Percentiles rank a stretch among this genome's conserved stretches.
phyloP scores from a whole-genome alignment of 2,329 filamentous ascomycete species.

The Phaeosphaeriaceae sp. region DNA sequence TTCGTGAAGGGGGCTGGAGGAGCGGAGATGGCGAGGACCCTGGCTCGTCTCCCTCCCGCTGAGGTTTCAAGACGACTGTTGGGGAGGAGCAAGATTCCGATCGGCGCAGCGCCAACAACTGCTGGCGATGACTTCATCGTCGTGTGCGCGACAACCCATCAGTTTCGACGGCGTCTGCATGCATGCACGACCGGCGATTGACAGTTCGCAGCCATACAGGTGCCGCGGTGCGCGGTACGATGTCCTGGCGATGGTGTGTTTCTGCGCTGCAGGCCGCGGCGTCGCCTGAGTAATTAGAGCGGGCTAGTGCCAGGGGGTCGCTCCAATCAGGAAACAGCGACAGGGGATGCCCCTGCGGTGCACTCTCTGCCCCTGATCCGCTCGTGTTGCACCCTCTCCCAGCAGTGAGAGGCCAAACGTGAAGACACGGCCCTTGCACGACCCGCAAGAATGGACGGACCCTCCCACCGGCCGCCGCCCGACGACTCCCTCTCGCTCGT shows the following conservation, averaged over 20 bases:
- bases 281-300: conserved; percentile 19
- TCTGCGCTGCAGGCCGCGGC: conserved; percentile 29
- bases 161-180: background rate
- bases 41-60: conserved; percentile 24
- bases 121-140: conserved; percentile 3
- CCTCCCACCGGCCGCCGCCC: conserved; percentile 26
- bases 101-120: conserved; percentile 13
- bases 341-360: conserved; percentile 21
- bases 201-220: background rate
- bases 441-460: conserved; percentile 25
- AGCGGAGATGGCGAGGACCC: conserved; percentile 33
- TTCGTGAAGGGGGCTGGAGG: conserved; percentile 26
- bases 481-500: conserved; percentile 30
- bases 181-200: background rate
- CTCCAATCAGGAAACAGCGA: conserved; percentile 14
- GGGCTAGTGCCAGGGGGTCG: conserved; percentile 21
- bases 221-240: conserved; percentile 7
- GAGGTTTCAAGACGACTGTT: conserved; percentile 24
- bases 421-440: conserved; percentile 30
- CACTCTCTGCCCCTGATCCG: conserved; percentile 28
- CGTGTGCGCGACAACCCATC: background rate
- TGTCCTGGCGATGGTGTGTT: conserved; percentile 25
- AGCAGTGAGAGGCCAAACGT: background rate
- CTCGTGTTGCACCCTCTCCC: conserved; percentile 3
- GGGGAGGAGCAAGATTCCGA: conserved; percentile 13